Percentiles rank a stretch among this genome's conserved stretches.
phyloP scores from a whole-genome alignment of 1,284 basidiomycete species.

The Nidula niveotomentosa region DNA sequence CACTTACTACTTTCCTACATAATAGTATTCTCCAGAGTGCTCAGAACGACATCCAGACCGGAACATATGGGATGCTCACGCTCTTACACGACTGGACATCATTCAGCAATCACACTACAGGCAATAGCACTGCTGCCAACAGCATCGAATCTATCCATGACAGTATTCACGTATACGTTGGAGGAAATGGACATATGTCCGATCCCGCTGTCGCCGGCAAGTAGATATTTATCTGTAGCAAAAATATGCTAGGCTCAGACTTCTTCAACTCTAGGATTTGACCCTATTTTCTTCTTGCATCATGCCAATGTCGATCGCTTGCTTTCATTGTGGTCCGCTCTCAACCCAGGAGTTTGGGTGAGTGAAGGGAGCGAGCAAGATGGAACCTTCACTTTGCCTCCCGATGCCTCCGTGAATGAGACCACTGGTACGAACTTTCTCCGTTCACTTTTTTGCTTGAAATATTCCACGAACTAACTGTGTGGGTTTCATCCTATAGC shows the following conservation, averaged over 20 bases:
- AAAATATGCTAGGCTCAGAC: not conserved
- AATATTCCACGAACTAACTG: not conserved
- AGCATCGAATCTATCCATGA: slow-evolving; percentile 52
- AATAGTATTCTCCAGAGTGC: not conserved
- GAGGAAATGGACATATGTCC: slow-evolving; percentile 45
- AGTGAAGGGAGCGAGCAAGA: slow-evolving; percentile 24
- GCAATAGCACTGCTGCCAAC: slow-evolving; percentile 35
- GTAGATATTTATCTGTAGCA: not conserved
- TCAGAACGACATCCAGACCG: slow-evolving; percentile 3
- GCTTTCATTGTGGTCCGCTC: slow-evolving; percentile 40
- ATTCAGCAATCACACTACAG: slow-evolving; percentile 44
- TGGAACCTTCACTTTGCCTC: slow-evolving; percentile 33
- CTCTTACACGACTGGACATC: slow-evolving; percentile 36
- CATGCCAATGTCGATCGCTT: slow-evolving; percentile 48
- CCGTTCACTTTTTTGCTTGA: not conserved
- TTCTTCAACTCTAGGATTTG: slow-evolving; percentile 21
- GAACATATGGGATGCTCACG: slow-evolving; percentile 38
- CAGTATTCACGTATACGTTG: slow-evolving; percentile 38
- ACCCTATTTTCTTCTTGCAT: slow-evolving; percentile 50
- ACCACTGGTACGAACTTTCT: slow-evolving; percentile 29
- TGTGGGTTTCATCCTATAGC: slow-evolving; percentile 9
- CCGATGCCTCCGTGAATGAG: slow-evolving; percentile 24
- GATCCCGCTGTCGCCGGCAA: slow-evolving; percentile 34
- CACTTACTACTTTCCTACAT: no score
- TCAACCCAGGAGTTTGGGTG: slow-evolving; percentile 39